phyloP scores from a whole-genome alignment of 805 yeast genomes.

The Candida lessepsii region DNA sequence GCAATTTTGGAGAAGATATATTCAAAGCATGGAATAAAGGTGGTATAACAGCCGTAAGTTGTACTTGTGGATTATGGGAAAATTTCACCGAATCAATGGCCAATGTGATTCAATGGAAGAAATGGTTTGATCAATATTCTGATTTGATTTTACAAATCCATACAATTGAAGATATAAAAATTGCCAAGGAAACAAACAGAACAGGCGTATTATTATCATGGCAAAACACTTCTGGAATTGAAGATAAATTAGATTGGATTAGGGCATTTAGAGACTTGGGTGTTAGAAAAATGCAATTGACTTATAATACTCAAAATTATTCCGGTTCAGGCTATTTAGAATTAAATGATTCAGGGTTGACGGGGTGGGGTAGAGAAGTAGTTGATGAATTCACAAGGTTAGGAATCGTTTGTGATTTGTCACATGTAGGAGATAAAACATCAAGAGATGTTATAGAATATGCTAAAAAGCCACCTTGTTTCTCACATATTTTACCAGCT shows the following conservation, averaged over 20 bases:
- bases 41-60: conserved; percentile 14
- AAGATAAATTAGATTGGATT: conserved; percentile 15
- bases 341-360: conserved; percentile 15
- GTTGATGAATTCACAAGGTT: conserved; percentile 16
- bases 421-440: conserved; percentile 16
- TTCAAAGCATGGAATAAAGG: conserved; percentile 13
- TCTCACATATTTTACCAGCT: conserved; percentile 14
- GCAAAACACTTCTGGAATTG: conserved; percentile 17
- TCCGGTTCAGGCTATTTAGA: conserved; percentile 16
- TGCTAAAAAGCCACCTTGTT: conserved; percentile 16
- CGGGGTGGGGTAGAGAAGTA: conserved; percentile 17
- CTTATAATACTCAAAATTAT: conserved; percentile 16
- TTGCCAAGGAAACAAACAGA: conserved; percentile 11
- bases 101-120: conserved; percentile 14
- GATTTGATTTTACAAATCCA: conserved; percentile 14
- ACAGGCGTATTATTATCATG: conserved; percentile 16
- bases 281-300: conserved; percentile 15
- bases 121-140: conserved; percentile 14
- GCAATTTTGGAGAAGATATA: conserved; percentile 14
- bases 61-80: conserved; percentile 15
- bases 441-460: conserved; percentile 15
- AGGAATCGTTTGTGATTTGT: conserved; percentile 16
- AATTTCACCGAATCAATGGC: conserved; percentile 13
- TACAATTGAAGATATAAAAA: conserved; percentile 13
- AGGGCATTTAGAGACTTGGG: conserved; percentile 16